Evolutionary conservation across 768 basidiomycete genomes (phyloP), one percentile per base, ranked within the genome.

Genomic region (Amanita thiersii): DNA sequence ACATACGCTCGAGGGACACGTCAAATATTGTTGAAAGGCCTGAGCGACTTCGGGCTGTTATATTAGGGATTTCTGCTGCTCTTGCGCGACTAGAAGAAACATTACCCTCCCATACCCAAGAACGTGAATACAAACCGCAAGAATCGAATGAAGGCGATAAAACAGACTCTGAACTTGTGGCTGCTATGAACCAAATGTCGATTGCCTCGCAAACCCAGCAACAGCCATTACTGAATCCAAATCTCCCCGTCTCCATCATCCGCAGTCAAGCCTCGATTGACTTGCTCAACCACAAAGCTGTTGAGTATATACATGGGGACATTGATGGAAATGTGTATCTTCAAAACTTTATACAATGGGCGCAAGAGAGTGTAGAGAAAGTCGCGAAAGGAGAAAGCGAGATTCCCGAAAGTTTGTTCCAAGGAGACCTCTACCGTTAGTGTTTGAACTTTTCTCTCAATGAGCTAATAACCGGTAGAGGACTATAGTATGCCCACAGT

Each of bases 21-120:
- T 87, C 86, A 1, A 66, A 69, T 33, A 81, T 96, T 40, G 77
- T 93, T n/a, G 94, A 98, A 56, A 73, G 89, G 7, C 93, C 93
- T 0, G 87, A 96, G 56, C 78, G 94, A 17, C 64, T 98, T 19
- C 75, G 82, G 37, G 92, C 92, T 0, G 77, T 97, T 37, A 78
- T 81, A 49, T 53, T 86, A 3, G 94, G 93, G 1, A 68, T 96
- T 5, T 73, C 90, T 2, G 84, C 85, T 5, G 87, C 84, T 0
- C 68, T 88, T 14, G 74, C 90, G 5, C 75, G 83, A 37, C 61
- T 91, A 3, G 83, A 87, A 50, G 67, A 66, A 37, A 42, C 58
- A 7, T 29, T 52, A 9, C 47, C 43, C 26, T 28, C 7, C 26
- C n/a, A 7, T 28, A n/a, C 7, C 26, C 26, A 15, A n/a, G 12